A percentile compares a stretch with the other conserved stretches of the same genome.
phyloP scores from a whole-genome alignment of 352 stramenopile species.

The Pythium dissotocum region DNA sequence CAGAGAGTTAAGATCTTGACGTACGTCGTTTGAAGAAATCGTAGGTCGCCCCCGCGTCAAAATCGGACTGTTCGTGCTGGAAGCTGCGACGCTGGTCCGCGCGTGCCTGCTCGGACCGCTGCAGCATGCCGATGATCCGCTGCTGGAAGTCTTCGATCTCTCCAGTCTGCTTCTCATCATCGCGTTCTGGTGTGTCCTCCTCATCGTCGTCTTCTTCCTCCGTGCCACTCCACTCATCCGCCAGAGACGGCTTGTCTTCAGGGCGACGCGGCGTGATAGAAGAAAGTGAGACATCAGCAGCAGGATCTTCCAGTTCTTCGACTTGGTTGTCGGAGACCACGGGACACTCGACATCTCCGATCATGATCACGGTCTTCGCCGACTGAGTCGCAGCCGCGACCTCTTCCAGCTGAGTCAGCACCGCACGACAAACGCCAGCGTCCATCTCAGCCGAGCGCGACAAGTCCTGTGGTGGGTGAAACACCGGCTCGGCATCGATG shows the following conservation, averaged over 20 bases:
- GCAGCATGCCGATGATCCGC: slow-evolving; percentile 50
- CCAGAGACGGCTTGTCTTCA: slow-evolving; percentile 11
- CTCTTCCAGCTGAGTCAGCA: slow-evolving; percentile 57
- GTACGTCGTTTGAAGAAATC: slow-evolving; percentile 75
- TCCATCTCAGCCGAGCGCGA: slow-evolving; percentile 40
- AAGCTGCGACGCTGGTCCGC: slow-evolving; percentile 52
- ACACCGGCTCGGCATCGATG: slow-evolving; percentile 32
- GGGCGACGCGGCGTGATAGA: neutral
- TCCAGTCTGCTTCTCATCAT: slow-evolving; percentile 13
- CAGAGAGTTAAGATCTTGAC: slow-evolving; percentile 19
- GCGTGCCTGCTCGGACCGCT: slow-evolving; percentile 48
- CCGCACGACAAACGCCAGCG: slow-evolving; percentile 45
- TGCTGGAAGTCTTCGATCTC: slow-evolving; percentile 50
- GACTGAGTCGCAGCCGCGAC: slow-evolving; percentile 22
- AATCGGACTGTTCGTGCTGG: slow-evolving; percentile 42
- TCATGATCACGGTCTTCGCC: slow-evolving; percentile 42
- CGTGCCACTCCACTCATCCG: slow-evolving; percentile 25
- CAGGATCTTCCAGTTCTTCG: slow-evolving; percentile 7
- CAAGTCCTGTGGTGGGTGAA: slow-evolving; percentile 43
- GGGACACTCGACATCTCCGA: slow-evolving; percentile 60
- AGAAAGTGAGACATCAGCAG: neutral
- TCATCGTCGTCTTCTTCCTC: slow-evolving; percentile 17
- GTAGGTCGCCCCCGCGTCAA: slow-evolving; percentile 55
- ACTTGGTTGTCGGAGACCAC: slow-evolving; percentile 35
- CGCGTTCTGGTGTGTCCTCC: slow-evolving; percentile 7